Conservation (phyloP, 345 rosid genomes). For the Erucastrum elatum region DNA sequence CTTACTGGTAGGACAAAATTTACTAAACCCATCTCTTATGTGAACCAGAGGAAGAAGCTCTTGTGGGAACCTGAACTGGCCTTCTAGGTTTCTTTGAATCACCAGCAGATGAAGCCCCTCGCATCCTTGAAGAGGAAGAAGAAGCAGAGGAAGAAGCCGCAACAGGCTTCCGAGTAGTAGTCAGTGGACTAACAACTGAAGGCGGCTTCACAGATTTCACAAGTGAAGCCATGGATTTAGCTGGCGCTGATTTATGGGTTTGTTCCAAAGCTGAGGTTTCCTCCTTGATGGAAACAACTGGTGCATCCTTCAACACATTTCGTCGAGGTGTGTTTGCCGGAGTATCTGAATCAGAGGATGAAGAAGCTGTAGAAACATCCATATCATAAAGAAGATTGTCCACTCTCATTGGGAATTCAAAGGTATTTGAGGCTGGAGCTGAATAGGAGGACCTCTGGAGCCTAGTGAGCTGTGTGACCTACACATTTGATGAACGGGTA, state of each 20-base stretch:
- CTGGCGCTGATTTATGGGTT: constrained; percentile 39
- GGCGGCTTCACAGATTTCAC: constrained; percentile 36
- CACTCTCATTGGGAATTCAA: constrained; percentile 54
- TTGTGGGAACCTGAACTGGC: constrained; percentile 44
- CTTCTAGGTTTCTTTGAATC: constrained; percentile 60
- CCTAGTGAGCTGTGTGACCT: constrained; percentile 73
- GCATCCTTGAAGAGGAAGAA: constrained; percentile 50
- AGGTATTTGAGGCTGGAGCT: constrained; percentile 36
- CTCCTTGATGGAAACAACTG: constrained; percentile 30
- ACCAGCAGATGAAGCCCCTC: constrained; percentile 49
- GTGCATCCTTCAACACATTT: constrained; percentile 38
- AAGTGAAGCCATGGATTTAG: constrained; percentile 19
- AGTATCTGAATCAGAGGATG: constrained; percentile 85
- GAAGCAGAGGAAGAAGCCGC: constrained; percentile 40
- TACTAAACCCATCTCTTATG: constrained; percentile 71
- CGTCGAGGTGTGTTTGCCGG: constrained; percentile 35
- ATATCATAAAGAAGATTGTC: constrained; percentile 79
- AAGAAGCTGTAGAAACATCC: constrained; percentile 78
- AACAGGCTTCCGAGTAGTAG: constrained; percentile 44
- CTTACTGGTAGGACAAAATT: constrained; percentile 1
- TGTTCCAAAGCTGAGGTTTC: constrained; percentile 27
- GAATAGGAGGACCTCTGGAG: constrained; percentile 59
- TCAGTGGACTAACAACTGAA: constrained; percentile 48
- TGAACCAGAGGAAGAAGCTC: constrained; percentile 40
- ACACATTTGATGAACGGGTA: constrained; percentile 12